Evolutionary conservation across 805 yeast genomes (phyloP).

Genomic region (Pichia rugopelliculosa): DNA sequence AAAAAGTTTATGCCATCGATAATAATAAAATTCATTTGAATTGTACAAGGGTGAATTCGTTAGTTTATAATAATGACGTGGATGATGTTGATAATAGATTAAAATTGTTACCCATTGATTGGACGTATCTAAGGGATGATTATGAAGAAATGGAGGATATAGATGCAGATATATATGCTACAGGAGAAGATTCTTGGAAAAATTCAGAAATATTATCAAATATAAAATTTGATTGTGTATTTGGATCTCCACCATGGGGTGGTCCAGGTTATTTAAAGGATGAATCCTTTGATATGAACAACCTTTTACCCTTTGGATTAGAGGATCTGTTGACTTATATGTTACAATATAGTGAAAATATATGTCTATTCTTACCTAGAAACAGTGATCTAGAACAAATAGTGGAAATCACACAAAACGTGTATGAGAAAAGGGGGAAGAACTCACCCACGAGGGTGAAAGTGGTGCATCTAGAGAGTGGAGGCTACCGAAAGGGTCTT

Average conservation of each 20-base stretch:
- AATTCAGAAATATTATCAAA: slow-evolving; percentile 1
- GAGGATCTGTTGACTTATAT: slow-evolving; percentile 36
- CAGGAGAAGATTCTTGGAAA: not conserved
- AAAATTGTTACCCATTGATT: slow-evolving; percentile 8
- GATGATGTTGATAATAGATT: not conserved
- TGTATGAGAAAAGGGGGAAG: not conserved
- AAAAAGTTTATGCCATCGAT: slow-evolving; percentile 9
- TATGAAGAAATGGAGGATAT: not conserved
- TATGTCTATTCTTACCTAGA: slow-evolving; percentile 52
- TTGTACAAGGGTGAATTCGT: slow-evolving; percentile 8
- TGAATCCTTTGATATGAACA: slow-evolving; percentile 36
- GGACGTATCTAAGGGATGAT: slow-evolving; percentile 3
- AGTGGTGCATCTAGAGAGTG: not conserved
- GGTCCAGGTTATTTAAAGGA: slow-evolving; percentile 52
- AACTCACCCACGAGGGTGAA: not conserved
- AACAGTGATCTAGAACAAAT: slow-evolving; percentile 1
- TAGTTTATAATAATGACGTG: slow-evolving; percentile 5
- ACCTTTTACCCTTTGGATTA: slow-evolving; percentile 40
- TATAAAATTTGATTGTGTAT: slow-evolving; percentile 42
- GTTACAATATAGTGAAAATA: slow-evolving; percentile 35
- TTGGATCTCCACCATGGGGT: slow-evolving; percentile 84
- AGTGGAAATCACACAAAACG: not conserved
- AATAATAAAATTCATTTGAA: slow-evolving; percentile 11
- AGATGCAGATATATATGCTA: slow-evolving; percentile 5
- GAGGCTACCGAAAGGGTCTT: not conserved